Base-by-base conservation (phyloP, 768 basidiomycete species). In the Leccinum imitatum region DNA sequence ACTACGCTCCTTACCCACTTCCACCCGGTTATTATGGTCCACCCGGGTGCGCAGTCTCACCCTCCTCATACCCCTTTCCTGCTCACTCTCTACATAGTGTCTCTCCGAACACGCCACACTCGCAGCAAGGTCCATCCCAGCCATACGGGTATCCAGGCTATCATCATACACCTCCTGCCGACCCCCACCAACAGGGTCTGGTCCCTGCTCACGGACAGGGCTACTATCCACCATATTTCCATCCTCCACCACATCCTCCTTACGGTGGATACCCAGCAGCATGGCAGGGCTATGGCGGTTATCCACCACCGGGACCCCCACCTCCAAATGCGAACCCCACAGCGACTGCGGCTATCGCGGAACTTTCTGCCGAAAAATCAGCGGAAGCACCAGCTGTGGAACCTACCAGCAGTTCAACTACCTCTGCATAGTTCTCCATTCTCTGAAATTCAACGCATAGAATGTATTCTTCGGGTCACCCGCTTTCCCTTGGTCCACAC, bases 141-240 rank as follows among this genome's bases (percentile, higher is more conserved):
- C 37, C 62, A 30, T 73, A 71, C 46, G 59, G 60, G 1, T 75
- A 73, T 46, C 54, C 69, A 1, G 63, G 67, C 15, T 73, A 66
- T 46, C 61, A 61, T 8, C 58, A 63, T 6, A 11, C 67, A 31
- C 58, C 68, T 11, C 61, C 65, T 1, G 27, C 64, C 17, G 75
- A 75, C 30, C 46, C 68, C 19, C 69, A 68, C 41, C 73, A 75
- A 17, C 75, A 68, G 31, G 33, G 30, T 6, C 48, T 71, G 1
- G 62, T 62, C 6, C 55, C 69, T 15, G 1, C 61, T n/a, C 65
- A 71, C 2, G 57, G 65, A 3, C 64, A 70, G 21, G 57, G 61
- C 3, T 76, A 68, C 54, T 74, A 74, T 46, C 65, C 73, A 14
- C 65, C 73, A 14, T 76, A 77, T 48, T 76, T 75, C 50, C 63